Base-by-base conservation (phyloP, 345 rosid genomes). In the Aethionema arabicum region DNA sequence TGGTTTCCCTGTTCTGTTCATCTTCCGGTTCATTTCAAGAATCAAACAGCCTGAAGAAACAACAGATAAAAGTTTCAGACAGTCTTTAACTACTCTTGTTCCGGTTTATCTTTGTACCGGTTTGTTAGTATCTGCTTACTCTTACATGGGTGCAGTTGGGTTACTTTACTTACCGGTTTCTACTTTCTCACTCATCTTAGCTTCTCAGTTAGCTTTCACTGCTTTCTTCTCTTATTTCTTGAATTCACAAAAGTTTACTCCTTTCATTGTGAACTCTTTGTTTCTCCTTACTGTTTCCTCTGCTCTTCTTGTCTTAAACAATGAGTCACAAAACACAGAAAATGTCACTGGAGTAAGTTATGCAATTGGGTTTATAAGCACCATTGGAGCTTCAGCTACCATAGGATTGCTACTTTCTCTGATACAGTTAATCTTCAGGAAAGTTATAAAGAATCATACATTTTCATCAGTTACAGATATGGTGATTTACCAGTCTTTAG, bases 1-100 rank as follows among this genome's bases (percentile, higher is more conserved):
- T 27, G 92, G 87, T 47, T 81, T 85, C 70, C 82, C 80, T 4
- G 27, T 21, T 21, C 27, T 21, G 27, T 2, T 21, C 2, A 21
- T 21, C 27, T 21, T 21, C 27, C 27, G 27, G 27, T 21, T 21
- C 27, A 21, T 21, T 21, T 21, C 27, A 21, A 21, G 61, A 60
- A 41, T 3, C 36, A 60, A 8, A 9, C 8, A 51, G 61, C 38
- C 36, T 36, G 51, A 8, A 71, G 71, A 6, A 12, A 8, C 44
- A 40, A 8, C 10, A 9, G 10, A 3, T 40, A 37, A 37, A 10
- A 37, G 10, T 4, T 4, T 2, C 67, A 11, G 37, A 21, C 27
- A 38, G 37, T 3, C 64, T 27, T 74, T 56, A 3, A 46, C 12
- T 40, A 53, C 0, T 9, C 53, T 58, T 13, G 6, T 41, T 8